phyloP scores from a whole-genome alignment of 2,329 filamentous ascomycete species.

The Aspergillus japonicus region DNA sequence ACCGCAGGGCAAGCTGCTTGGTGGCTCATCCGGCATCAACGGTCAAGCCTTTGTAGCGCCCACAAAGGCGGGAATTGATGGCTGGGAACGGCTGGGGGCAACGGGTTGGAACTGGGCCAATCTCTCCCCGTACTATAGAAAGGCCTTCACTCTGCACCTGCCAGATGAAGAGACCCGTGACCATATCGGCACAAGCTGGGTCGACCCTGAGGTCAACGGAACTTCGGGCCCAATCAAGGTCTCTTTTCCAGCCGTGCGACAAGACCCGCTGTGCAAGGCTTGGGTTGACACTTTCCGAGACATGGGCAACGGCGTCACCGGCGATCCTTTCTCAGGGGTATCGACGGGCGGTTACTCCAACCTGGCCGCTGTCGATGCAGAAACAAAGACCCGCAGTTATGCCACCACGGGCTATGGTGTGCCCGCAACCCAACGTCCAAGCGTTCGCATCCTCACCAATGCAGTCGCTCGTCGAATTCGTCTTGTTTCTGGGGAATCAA shows the following conservation, averaged over 20 bases:
- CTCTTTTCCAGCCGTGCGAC: constrained; percentile 9
- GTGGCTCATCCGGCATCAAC: constrained; percentile 6
- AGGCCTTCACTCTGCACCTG: not conserved
- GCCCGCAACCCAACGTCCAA: no score
- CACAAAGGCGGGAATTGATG: constrained; percentile 40
- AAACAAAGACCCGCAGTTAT: constrained; percentile 6
- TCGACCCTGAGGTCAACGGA: no score
- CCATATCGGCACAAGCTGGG: no score
- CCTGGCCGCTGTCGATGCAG: constrained; percentile 16
- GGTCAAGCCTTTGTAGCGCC: constrained; percentile 33
- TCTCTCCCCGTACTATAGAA: constrained; percentile 17
- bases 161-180: no score
- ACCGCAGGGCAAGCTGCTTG: not conserved
- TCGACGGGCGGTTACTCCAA: constrained; percentile 14
- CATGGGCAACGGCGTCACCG: constrained; percentile 9
- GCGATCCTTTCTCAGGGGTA: constrained; percentile 9
- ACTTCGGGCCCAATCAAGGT: constrained; percentile 16
- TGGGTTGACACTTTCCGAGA: constrained; percentile 18
- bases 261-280: constrained; percentile 12
- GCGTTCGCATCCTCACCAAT: no score
- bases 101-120: constrained; percentile 19
- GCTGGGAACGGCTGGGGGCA: constrained; percentile 30
- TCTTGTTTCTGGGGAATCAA: not conserved
- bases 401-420: not conserved
- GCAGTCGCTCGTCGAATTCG: not conserved